phyloP scores from a whole-genome alignment of 345 rosid genomes.

The Isatis tinctoria region DNA sequence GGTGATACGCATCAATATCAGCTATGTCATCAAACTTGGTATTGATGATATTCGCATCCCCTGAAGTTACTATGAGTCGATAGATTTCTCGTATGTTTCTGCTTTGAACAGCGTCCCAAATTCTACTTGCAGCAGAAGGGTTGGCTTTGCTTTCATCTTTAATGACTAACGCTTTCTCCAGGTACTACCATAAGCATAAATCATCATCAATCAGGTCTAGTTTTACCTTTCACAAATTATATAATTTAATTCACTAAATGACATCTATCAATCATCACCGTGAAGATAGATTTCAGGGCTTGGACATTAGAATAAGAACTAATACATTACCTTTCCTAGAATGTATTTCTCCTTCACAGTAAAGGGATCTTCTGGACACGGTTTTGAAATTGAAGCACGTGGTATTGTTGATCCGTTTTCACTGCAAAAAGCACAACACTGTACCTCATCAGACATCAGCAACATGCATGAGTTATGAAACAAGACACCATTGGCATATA shows the following conservation, averaged over 20 bases:
- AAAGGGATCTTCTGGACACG: conserved; percentile 53
- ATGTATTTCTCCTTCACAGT: conserved; percentile 71
- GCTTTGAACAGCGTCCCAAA: conserved; percentile 79
- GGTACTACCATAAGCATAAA: conserved; percentile 46
- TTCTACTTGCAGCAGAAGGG: conserved; percentile 30
- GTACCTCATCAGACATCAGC: conserved; percentile 3
- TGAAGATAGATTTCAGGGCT: neutral
- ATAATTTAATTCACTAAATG: neutral
- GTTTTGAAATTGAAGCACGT: conserved; percentile 50
- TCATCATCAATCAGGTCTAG: conserved; percentile 15
- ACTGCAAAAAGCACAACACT: conserved; percentile 40
- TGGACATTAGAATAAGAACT: neutral
- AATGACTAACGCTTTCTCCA: conserved; percentile 58
- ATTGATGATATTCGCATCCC: conserved; percentile 47
- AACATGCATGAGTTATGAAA: conserved; percentile 13
- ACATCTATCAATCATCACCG: neutral
- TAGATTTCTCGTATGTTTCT: conserved; percentile 68
- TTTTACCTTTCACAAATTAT: neutral
- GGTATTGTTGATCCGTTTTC: conserved; percentile 29
- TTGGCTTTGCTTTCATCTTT: conserved; percentile 36
- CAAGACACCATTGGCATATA: neutral
- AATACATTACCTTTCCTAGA: conserved; percentile 58
- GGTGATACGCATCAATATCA: conserved; percentile 41
- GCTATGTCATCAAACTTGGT: conserved; percentile 53
- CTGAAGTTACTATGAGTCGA: conserved; percentile 50